Percentiles rank a stretch among this genome's conserved stretches.
Evolutionary conservation across 805 yeast genomes (phyloP).

Genomic region (Candida fluviatilis): DNA sequence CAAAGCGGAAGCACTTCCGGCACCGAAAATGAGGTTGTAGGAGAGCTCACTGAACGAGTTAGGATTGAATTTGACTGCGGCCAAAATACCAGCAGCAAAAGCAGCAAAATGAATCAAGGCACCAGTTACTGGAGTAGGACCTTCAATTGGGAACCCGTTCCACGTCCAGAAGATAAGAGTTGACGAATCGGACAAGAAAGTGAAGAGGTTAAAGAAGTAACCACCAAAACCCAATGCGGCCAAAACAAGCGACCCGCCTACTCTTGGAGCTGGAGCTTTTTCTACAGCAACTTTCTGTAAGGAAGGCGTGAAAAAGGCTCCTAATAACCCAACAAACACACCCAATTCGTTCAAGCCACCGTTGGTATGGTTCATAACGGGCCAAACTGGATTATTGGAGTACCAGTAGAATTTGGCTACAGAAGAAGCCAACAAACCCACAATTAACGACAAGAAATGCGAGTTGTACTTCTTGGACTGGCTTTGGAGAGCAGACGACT

Average conservation of each 20-base stretch:
- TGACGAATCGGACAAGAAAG: slow-evolving; percentile 78
- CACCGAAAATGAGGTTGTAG: slow-evolving; percentile 39
- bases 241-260: slow-evolving; percentile 44
- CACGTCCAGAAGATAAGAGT: slow-evolving; percentile 92
- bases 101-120: slow-evolving; percentile 63
- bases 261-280: slow-evolving; percentile 8
- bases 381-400: slow-evolving; percentile 96
- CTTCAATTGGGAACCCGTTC: slow-evolving; percentile 87
- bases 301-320: slow-evolving; percentile 60
- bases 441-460: slow-evolving; percentile 52
- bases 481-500: slow-evolving; percentile 34
- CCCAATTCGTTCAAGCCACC: slow-evolving; percentile 85
- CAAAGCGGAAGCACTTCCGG: slow-evolving; percentile 47
- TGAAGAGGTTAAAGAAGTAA: slow-evolving; percentile 63
- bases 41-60: slow-evolving; percentile 16
- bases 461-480: slow-evolving; percentile 33
- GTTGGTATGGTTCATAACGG: slow-evolving; percentile 77
- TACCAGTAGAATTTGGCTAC: slow-evolving; percentile 70
- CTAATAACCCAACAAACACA: slow-evolving; percentile 54
- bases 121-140: slow-evolving; percentile 85
- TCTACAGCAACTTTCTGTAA: slow-evolving; percentile 11
- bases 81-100: slow-evolving; percentile 49
- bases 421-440: slow-evolving; percentile 73
- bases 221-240: slow-evolving; percentile 75
- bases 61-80: slow-evolving; percentile 23